phyloP scores from a whole-genome alignment of 2,329 filamentous ascomycete genomes.

The Chaetomiaceae sp. region DNA sequence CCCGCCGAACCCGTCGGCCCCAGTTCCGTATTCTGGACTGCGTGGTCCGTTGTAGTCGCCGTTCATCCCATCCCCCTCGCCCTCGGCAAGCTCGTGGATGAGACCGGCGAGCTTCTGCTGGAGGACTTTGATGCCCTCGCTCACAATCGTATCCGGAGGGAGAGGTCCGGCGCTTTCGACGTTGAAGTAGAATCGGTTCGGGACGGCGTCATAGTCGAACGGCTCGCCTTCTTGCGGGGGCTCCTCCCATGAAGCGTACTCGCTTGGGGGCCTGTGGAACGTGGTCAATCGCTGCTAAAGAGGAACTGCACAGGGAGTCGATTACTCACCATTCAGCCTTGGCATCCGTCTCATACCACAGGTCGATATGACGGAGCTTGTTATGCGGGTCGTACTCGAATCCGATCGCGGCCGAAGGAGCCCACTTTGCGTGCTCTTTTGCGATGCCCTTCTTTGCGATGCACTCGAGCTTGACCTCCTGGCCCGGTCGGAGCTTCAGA shows the following conservation, averaged over 20 bases:
- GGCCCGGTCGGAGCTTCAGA: slow-evolving; percentile 81
- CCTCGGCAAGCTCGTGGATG: slow-evolving; percentile 47
- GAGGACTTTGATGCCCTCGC: slow-evolving; percentile 80
- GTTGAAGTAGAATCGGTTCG: slow-evolving; percentile 85
- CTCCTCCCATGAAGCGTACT: slow-evolving; percentile 76
- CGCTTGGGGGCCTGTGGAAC: slow-evolving; percentile 65
- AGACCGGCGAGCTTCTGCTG: slow-evolving; percentile 86
- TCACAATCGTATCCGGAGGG: slow-evolving; percentile 83
- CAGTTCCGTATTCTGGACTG: slow-evolving; percentile 62
- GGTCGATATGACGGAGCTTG: slow-evolving; percentile 83
- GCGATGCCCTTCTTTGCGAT: slow-evolving; percentile 98
- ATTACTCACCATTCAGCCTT: slow-evolving; percentile 73
- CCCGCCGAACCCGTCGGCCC: slow-evolving; percentile 51
- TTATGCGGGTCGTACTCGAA: slow-evolving; percentile 99
- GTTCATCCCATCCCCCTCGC: slow-evolving; percentile 33
- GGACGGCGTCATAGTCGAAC: slow-evolving; percentile 87
- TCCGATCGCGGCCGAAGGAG: slow-evolving; percentile 82
- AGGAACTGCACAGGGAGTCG: not conserved
- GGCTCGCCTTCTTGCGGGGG: slow-evolving; percentile 74
- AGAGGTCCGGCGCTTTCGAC: slow-evolving; percentile 85
- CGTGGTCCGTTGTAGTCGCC: slow-evolving; percentile 60
- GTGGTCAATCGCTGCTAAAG: slow-evolving; percentile 24
- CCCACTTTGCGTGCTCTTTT: slow-evolving; percentile 99
- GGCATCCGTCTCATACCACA: slow-evolving; percentile 90
- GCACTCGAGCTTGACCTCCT: slow-evolving; percentile 85